Conservation (phyloP, 164 flowering plant species). For the Malania oleifera region DNA sequence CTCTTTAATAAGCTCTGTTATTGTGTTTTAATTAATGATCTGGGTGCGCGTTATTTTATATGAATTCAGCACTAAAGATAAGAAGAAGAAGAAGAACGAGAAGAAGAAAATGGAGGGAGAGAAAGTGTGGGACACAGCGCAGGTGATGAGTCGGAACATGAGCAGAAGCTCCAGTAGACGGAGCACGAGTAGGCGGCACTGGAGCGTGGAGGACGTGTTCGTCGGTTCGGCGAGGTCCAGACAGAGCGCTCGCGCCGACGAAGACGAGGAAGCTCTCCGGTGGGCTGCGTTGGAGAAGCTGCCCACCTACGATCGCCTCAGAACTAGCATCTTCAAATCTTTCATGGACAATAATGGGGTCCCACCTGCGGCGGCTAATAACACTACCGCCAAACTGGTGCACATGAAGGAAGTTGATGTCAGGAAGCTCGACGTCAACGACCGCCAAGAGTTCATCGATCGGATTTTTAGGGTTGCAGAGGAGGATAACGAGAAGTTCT, state of each 20-base stretch:
- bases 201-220: slow-evolving; percentile 69
- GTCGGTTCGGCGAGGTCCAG: slow-evolving; percentile 26
- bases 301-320: slow-evolving; percentile 77
- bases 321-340: slow-evolving; percentile 68
- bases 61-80: no score
- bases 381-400: not conserved
- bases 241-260: slow-evolving; percentile 32
- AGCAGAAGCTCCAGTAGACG: slow-evolving; percentile 40
- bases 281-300: slow-evolving; percentile 92
- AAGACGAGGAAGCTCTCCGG: slow-evolving; percentile 79
- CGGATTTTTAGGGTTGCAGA: slow-evolving; percentile 68
- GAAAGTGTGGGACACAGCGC: slow-evolving; percentile 10
- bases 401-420: slow-evolving; percentile 76
- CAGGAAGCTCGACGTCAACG: slow-evolving; percentile 46
- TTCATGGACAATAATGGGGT: slow-evolving; percentile 30
- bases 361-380: slow-evolving; percentile 6
- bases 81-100: no score
- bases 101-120: no score
- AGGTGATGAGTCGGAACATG: slow-evolving; percentile 16
- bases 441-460: slow-evolving; percentile 64
- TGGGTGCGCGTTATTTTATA: no score
- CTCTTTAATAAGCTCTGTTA: no score
- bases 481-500: slow-evolving; percentile 88
- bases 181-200: slow-evolving; percentile 40
- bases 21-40: no score